Percentiles rank a stretch among this genome's conserved stretches.
Conservation (phyloP, 371 early-diverging fungal species). For the Rhizopus stolonifer region DNA sequence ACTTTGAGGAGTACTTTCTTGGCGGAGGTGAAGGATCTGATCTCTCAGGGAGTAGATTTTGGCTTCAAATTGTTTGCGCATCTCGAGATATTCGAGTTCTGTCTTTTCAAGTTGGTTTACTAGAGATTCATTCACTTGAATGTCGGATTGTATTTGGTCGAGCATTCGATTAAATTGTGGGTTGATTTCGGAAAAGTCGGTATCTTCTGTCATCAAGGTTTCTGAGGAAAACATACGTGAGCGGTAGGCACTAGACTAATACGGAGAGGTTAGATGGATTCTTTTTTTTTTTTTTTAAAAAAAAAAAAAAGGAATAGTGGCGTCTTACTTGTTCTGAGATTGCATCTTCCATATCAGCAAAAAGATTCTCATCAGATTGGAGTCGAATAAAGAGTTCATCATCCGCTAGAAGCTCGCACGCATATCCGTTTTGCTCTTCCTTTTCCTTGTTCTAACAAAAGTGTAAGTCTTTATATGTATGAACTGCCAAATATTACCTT, state of each 20-base stretch:
- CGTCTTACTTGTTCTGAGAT: background rate
- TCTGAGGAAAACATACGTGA: constrained; percentile 17
- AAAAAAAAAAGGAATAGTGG: no score
- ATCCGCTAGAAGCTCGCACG: constrained; percentile 24
- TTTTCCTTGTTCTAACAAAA: constrained; percentile 11
- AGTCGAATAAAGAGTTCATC: constrained; percentile 24
- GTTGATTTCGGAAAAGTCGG: constrained; percentile 19
- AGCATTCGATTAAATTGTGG: constrained; percentile 46
- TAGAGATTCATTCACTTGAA: constrained; percentile 61
- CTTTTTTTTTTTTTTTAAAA: no score
- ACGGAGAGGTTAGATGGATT: no score
- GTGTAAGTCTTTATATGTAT: background rate
- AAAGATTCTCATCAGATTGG: constrained; percentile 23
- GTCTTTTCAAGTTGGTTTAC: constrained; percentile 55
- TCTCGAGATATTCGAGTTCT: constrained; percentile 50
- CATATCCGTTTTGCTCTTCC: constrained; percentile 12
- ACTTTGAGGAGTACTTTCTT: background rate
- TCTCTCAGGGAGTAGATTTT: constrained; percentile 60
- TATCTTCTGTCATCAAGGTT: constrained; percentile 11
- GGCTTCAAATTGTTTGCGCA: constrained; percentile 68
- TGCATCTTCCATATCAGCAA: constrained; percentile 22
- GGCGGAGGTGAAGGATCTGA: constrained; percentile 37
- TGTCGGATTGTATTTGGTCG: constrained; percentile 66
- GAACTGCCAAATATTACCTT: constrained; percentile 17
- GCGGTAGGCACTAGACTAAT: background rate